A percentile compares a stretch with the other conserved stretches of the same genome.
phyloP scores from a whole-genome alignment of 2,329 filamentous ascomycete genomes.

The Sarocladium oryzae region DNA sequence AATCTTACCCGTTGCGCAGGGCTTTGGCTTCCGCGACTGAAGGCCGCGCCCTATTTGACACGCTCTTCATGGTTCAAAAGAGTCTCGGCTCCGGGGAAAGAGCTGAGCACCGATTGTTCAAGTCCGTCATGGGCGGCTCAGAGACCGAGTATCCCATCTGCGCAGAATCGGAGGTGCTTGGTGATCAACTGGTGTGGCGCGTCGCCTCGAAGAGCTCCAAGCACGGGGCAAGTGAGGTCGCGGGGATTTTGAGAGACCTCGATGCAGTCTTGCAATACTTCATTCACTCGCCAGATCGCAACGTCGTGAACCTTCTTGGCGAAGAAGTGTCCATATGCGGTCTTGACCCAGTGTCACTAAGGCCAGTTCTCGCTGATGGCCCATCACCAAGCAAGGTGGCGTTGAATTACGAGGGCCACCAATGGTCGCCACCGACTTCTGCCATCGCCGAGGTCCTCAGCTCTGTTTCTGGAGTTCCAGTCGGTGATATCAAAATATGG shows the following conservation, averaged over 20 bases:
- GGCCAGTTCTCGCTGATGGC: slow-evolving; percentile 3
- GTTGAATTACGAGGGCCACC: slow-evolving; percentile 23
- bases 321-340: slow-evolving; percentile 58
- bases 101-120: slow-evolving; percentile 38
- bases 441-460: slow-evolving; percentile 42
- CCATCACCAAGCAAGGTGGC: not conserved
- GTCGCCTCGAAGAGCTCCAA: slow-evolving; percentile 59
- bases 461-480: slow-evolving; percentile 53
- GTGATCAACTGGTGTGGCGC: slow-evolving; percentile 57
- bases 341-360: slow-evolving; percentile 29
- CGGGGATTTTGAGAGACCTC: slow-evolving; percentile 49
- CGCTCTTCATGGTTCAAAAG: slow-evolving; percentile 49
- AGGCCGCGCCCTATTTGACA: slow-evolving; percentile 42
- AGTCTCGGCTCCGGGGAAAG: slow-evolving; percentile 11
- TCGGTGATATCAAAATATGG: slow-evolving; percentile 49
- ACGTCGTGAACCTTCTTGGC: slow-evolving; percentile 48
- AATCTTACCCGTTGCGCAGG: slow-evolving; percentile 71
- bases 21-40: slow-evolving; percentile 43
- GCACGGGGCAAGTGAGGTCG: slow-evolving; percentile 37
- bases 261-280: slow-evolving; percentile 54
- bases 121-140: slow-evolving; percentile 56
- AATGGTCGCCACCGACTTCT: slow-evolving; percentile 19
- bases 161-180: slow-evolving; percentile 66
- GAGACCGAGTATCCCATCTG: slow-evolving; percentile 77
- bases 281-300: slow-evolving; percentile 37